Conservation (phyloP, 495 filamentous ascomycete genomes). For the Jackrogersella minutella region DNA sequence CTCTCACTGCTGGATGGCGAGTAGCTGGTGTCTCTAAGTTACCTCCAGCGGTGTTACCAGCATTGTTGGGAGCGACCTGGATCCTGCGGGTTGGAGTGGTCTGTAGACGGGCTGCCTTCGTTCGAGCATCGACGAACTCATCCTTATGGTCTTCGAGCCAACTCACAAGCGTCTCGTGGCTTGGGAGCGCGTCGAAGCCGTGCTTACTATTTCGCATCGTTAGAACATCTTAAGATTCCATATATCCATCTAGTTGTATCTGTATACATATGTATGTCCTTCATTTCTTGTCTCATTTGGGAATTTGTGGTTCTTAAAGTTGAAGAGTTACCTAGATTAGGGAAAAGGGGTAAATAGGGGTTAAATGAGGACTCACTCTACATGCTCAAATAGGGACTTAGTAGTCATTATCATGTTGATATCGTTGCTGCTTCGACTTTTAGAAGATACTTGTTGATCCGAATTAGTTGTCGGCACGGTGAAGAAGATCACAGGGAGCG, state of each 20-base stretch:
- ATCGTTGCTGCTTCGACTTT: slow-evolving; percentile 11
- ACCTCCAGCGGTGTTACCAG: background rate
- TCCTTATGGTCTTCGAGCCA: slow-evolving; percentile 28
- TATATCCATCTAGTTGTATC: background rate
- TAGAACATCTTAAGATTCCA: background rate
- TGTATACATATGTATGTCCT: background rate
- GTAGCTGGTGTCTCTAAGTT: background rate
- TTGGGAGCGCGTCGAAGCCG: slow-evolving; percentile 17
- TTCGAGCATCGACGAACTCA: slow-evolving; percentile 9
- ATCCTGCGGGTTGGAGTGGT: background rate
- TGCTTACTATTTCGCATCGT: slow-evolving; percentile 19
- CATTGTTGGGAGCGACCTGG: background rate
- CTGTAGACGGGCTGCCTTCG: background rate
- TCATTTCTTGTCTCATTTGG: too few species aligned
- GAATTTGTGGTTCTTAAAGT: too few species aligned
- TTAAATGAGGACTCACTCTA: slow-evolving; percentile 19
- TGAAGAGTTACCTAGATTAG: background rate
- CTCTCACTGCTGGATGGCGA: background rate
- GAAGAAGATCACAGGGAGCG: slow-evolving; percentile 17
- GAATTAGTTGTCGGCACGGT: background rate
- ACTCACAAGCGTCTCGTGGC: slow-evolving; percentile 1
- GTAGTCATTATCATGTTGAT: slow-evolving; percentile 11
- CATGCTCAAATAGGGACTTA: slow-evolving; percentile 18
- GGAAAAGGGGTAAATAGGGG: background rate
- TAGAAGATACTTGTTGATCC: background rate